Conservation (phyloP, 2,329 filamentous ascomycete genomes). For the Cyphellophora attinorum region DNA sequence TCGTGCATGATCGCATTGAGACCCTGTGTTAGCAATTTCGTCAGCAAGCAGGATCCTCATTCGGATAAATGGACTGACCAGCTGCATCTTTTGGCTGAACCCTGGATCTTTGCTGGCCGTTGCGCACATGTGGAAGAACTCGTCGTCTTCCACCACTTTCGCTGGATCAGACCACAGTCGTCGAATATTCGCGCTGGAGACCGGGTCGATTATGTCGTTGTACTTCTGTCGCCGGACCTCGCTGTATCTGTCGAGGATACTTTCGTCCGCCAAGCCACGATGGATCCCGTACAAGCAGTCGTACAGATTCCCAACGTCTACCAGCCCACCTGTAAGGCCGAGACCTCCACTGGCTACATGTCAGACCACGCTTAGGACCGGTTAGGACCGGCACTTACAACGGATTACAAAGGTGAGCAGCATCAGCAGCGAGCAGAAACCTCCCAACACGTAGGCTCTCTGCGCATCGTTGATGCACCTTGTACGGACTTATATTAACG, state of each 20-base stretch:
- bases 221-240: conserved; percentile 32
- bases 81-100: conserved; percentile 9
- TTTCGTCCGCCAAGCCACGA: conserved; percentile 26
- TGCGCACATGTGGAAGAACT: conserved; percentile 26
- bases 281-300: conserved; percentile 45
- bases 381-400: too few species aligned
- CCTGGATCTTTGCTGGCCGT: conserved; percentile 21
- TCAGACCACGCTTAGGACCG: conserved; percentile 2
- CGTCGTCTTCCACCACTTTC: conserved; percentile 25
- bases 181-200: conserved; percentile 32
- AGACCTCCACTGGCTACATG: conserved; percentile 42
- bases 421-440: conserved; percentile 50
- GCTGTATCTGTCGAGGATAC: conserved; percentile 34
- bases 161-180: conserved; percentile 26
- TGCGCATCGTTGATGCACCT: conserved; percentile 52
- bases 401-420: conserved; percentile 44
- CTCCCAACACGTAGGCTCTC: conserved; percentile 47
- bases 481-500: conserved; percentile 50
- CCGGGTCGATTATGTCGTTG: conserved; percentile 27
- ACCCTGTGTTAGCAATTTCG: too few species aligned
- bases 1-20: too few species aligned
- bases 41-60: too few species aligned
- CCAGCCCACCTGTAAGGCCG: conserved; percentile 54
- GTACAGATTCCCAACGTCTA: conserved; percentile 53
- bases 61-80: too few species aligned